Evolutionary conservation across 805 yeast species (phyloP).

Genomic region (Saccharomyces eubayanus): DNA sequence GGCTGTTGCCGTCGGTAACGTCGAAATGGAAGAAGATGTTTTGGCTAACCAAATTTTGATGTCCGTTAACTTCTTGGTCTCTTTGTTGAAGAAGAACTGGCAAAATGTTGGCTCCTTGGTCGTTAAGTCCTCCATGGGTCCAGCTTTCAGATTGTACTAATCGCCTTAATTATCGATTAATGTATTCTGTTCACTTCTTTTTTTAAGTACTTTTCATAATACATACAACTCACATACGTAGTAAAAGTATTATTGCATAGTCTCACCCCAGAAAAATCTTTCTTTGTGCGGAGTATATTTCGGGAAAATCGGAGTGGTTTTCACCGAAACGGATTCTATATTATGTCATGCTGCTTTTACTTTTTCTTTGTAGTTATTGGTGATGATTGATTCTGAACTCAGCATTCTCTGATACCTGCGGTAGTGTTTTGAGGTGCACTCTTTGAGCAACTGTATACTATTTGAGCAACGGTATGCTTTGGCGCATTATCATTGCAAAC

Average conservation of each 20-base stretch:
- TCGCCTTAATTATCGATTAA: conserved; percentile 12
- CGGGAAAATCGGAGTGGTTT: neutral
- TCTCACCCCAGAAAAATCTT: neutral
- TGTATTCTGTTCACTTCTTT: neutral
- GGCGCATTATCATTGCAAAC: neutral
- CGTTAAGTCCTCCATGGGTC: conserved; percentile 99
- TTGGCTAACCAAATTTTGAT: conserved; percentile 96
- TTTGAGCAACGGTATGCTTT: neutral
- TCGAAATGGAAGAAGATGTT: conserved; percentile 96
- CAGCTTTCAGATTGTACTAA: conserved; percentile 98
- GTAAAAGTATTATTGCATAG: neutral
- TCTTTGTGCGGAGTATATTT: neutral
- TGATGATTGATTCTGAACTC: neutral
- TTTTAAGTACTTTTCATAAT: neutral
- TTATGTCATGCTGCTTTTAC: neutral
- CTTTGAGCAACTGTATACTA: neutral
- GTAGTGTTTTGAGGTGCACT: too few species aligned
- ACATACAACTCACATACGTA: neutral
- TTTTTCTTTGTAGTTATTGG: neutral
- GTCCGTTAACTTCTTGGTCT: conserved; percentile 98
- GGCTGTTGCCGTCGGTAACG: conserved; percentile 99
- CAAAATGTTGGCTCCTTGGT: conserved; percentile 99
- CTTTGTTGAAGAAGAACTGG: conserved; percentile 99
- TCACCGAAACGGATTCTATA: neutral
- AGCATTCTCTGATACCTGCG: neutral